Percentiles rank a stretch among this genome's conserved stretches.
phyloP scores from a whole-genome alignment of 2,329 filamentous ascomycete species.

The Leptographium flavum region DNA sequence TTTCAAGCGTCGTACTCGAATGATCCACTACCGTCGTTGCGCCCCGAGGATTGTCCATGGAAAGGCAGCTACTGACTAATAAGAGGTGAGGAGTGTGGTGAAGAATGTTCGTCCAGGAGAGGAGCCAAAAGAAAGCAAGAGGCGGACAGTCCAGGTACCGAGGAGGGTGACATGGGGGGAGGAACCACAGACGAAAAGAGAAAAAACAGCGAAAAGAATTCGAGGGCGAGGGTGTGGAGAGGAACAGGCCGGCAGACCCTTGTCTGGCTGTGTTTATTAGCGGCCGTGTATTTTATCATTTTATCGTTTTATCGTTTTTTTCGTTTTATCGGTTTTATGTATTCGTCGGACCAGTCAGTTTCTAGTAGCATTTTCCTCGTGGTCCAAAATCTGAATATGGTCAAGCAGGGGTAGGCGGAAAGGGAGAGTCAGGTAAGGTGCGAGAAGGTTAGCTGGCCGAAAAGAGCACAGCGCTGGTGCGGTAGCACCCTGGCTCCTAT shows the following conservation, averaged over 20 bases:
- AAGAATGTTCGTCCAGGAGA: background rate
- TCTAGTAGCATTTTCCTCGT: conserved; percentile 2
- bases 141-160: background rate
- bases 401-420: conserved; percentile 5
- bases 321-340: background rate
- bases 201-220: background rate
- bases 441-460: conserved; percentile 6
- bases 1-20: background rate
- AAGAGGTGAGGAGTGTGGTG: background rate
- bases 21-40: background rate
- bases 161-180: background rate
- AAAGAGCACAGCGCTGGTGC: conserved; percentile 7
- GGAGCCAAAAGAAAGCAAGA: background rate
- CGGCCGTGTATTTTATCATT: too few species aligned
- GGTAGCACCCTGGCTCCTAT: background rate
- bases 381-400: conserved; percentile 5
- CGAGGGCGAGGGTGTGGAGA: background rate
- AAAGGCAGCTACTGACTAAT: background rate
- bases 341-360: background rate
- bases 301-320: conserved; percentile 3
- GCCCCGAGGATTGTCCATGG: background rate
- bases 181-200: too few species aligned
- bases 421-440: conserved; percentile 9
- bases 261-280: background rate
- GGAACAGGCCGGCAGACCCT: background rate